phyloP scores from a whole-genome alignment of 129 eudicot species.

The Centaurea solstitialis region DNA sequence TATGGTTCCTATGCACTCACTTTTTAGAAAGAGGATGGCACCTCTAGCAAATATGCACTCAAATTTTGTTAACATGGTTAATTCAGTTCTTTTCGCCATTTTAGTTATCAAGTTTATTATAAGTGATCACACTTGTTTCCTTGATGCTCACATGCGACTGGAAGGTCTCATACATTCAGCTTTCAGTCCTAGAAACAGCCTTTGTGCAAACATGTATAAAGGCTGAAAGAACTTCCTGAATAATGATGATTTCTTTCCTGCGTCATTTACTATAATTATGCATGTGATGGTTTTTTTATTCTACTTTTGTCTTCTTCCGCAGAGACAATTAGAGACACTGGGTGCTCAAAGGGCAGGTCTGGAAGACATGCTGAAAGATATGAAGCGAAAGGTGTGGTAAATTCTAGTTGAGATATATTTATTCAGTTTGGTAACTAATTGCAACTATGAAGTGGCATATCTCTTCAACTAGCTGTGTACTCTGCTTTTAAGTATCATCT shows the following conservation, averaged over 20 bases:
- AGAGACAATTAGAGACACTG: constrained; percentile 92
- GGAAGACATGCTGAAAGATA: constrained; percentile 99
- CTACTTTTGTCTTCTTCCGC: constrained; percentile 24
- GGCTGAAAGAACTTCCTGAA: background rate
- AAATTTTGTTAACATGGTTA: background rate
- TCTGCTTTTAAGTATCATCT: background rate
- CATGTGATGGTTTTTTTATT: constrained; percentile 5
- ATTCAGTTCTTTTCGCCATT: constrained; percentile 1
- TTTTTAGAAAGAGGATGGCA: no score
- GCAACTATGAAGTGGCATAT: background rate
- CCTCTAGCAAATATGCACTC: background rate
- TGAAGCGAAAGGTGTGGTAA: constrained; percentile 83
- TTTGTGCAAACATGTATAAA: background rate
- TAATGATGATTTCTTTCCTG: background rate
- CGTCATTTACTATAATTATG: background rate
- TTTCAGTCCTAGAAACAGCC: background rate
- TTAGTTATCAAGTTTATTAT: background rate
- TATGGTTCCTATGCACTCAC: background rate
- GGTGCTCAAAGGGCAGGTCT: constrained; percentile 97
- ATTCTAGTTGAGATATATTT: background rate
- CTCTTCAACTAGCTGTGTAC: background rate
- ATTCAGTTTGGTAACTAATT: background rate
- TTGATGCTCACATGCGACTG: no score
- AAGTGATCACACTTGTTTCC: background rate
- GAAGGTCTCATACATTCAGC: no score